Base-by-base conservation (phyloP, 345 rosid species). In the Alliaria petiolata region DNA sequence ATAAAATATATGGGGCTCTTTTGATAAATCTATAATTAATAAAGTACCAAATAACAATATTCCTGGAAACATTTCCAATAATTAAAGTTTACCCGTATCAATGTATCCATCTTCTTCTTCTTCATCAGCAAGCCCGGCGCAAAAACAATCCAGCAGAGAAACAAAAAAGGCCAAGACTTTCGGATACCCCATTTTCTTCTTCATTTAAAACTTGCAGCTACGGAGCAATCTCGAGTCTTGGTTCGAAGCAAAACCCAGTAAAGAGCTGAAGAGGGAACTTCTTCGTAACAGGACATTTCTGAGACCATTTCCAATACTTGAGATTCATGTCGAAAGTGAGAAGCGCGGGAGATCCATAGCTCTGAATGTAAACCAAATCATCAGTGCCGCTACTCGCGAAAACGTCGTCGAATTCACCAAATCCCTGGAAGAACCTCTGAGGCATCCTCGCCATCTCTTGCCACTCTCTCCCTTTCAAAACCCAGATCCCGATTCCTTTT, bases 231-330 rank as follows among this genome's bases (percentile, higher is more conserved):
- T 88, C 95, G 35, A 95, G 93, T 80, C 95, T 85, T 31, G 99
- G 97, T 73, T 91, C 95, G 30, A 95, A 95, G 79, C 88, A 85
- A 81, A 95, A 95, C 6, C 97, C 98, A 67, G 91, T 86, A 65
- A 91, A 95, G 20, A 95, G 95, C 81, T 95, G 99, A 69, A 95
- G 91, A 0, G 99, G 97, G 74, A 95, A 95, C 83, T 84, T 86
- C 78, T 91, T 91, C 0, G 92, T 61, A 42, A 95, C 99, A 0
- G 99, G 99, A 61, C 90, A 87, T 74, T 85, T 91, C 74, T 54
- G 90, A 2, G 99, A 82, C 97, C 97, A 95, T 70, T 77, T 89
- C 99, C 99, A 95, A 12, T 76, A 85, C 76, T 74, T 89, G 19
- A 57, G 76, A 47, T 75, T 88, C 87, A 89, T 78, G 63, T 91